Evolutionary conservation across 495 filamentous ascomycete genomes (phyloP).

Genomic region (Tricharina praecox): DNA sequence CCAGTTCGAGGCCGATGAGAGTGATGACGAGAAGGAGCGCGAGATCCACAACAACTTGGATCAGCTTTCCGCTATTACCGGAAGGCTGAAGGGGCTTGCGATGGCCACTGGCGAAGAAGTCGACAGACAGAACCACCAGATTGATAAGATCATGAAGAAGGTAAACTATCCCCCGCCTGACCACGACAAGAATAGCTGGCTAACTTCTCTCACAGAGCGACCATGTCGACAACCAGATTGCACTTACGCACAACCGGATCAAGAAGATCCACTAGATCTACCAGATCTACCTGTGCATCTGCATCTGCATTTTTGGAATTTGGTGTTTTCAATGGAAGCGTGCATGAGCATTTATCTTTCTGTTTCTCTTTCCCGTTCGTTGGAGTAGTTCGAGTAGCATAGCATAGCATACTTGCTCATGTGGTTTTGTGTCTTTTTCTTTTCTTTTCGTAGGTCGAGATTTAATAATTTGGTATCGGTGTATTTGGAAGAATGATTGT

Average conservation of each 20-base stretch:
- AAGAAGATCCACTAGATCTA: slow-evolving; percentile 21
- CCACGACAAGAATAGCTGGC: background rate
- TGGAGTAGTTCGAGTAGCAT: too few relatives aligned
- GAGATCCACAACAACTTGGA: slow-evolving; percentile 52
- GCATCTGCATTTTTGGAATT: background rate
- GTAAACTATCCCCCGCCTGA: slow-evolving; percentile 27
- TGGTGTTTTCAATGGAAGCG: background rate
- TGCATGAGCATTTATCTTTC: too few relatives aligned
- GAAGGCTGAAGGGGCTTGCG: slow-evolving; percentile 48
- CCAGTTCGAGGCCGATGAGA: slow-evolving; percentile 61
- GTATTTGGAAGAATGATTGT: too few relatives aligned
- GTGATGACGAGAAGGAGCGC: slow-evolving; percentile 60
- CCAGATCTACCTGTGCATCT: background rate
- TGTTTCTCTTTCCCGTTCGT: too few relatives aligned
- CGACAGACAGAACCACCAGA: slow-evolving; percentile 54
- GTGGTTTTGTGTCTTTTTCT: too few relatives aligned
- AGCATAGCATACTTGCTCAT: too few relatives aligned
- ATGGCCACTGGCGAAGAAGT: slow-evolving; percentile 55
- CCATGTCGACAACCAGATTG: slow-evolving; percentile 12
- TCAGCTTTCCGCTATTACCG: slow-evolving; percentile 40
- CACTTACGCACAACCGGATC: slow-evolving; percentile 19
- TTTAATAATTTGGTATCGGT: too few relatives aligned
- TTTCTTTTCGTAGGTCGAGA: too few relatives aligned
- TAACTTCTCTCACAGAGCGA: slow-evolving; percentile 9
- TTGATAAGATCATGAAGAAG: slow-evolving; percentile 59